Percentiles rank a stretch among this genome's conserved stretches.
phyloP scores from a whole-genome alignment of 129 eudicot species.

The Artemisia tridentata region DNA sequence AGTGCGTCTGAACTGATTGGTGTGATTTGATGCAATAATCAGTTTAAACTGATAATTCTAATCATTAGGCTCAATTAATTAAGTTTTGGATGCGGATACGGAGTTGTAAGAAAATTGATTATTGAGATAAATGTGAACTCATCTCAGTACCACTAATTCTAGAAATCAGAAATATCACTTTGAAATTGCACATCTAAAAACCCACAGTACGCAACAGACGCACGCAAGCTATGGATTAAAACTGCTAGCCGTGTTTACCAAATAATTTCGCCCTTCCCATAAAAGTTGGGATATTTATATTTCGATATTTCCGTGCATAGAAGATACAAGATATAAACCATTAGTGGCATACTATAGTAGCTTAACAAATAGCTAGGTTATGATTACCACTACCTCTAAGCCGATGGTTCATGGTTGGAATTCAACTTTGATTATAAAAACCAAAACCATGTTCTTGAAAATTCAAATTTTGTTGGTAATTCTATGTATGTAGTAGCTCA shows the following conservation, averaged over 20 bases:
- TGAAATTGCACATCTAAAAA: not conserved
- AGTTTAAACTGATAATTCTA: not conserved
- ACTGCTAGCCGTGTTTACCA: not conserved
- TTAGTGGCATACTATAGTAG: not conserved
- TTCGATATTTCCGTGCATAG: not conserved
- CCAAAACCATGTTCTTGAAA: not conserved
- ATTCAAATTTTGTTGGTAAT: not conserved
- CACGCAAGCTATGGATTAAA: not conserved
- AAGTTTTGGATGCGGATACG: not conserved
- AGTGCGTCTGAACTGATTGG: not conserved
- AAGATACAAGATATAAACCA: not conserved
- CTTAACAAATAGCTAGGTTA: not conserved
- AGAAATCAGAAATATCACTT: not conserved
- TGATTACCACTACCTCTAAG: not conserved
- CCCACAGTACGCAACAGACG: not conserved
- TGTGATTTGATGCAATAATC: not conserved
- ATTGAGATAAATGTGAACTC: too few species aligned
- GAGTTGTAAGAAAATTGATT: not conserved
- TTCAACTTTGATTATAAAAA: not conserved
- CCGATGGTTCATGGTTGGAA: not conserved
- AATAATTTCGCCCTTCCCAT: not conserved
- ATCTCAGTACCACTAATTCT: too few species aligned
- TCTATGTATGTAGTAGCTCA: not conserved
- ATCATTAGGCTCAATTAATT: not conserved
- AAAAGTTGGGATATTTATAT: not conserved